These are phyloP conservation scores for Saccharomycopsis hybrid DNA, from an alignment of 1,139 yeast genomes.

Conservation along the genomic window DNA sequence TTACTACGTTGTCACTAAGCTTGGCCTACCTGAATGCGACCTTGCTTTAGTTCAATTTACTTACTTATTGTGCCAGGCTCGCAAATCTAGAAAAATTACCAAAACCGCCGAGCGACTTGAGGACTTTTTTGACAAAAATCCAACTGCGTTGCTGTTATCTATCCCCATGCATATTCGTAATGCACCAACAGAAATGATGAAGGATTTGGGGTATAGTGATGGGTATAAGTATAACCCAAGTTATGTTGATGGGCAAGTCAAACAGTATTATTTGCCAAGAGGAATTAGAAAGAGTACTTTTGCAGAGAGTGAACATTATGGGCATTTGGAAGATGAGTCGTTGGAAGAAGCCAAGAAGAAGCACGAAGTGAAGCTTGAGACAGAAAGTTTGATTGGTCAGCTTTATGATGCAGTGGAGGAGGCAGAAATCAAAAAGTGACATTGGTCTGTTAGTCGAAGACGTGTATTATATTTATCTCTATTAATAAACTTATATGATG, in stretches of 20 bases:
- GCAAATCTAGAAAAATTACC: conserved; percentile 80
- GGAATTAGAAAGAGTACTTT: conserved; percentile 31
- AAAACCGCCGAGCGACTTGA: conserved; percentile 70
- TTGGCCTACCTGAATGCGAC: conserved; percentile 98
- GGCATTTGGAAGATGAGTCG: too few relatives aligned
- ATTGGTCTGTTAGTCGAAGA: too few relatives aligned
- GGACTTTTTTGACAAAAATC: conserved; percentile 47
- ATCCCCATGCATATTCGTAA: conserved; percentile 82
- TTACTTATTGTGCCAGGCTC: conserved; percentile 76
- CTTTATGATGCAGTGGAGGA: too few relatives aligned
- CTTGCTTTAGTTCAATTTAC: conserved; percentile 87
- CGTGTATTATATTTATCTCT: too few relatives aligned
- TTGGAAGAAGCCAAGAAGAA: too few relatives aligned
- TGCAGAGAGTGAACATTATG: not conserved
- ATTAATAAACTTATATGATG: too few relatives aligned
- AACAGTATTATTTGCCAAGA: conserved; percentile 64
- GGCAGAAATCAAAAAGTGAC: too few relatives aligned
- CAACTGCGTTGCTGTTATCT: conserved; percentile 38
- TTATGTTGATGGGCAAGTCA: conserved; percentile 62
- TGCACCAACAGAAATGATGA: conserved; percentile 91
- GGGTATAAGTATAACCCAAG: conserved; percentile 86
- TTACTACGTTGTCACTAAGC: conserved; percentile 78
- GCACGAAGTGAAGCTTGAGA: too few relatives aligned
- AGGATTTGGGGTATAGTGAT: conserved; percentile 77
- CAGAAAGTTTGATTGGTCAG: too few relatives aligned